A percentile compares a stretch with the other conserved stretches of the same genome.
These are phyloP conservation scores for Aureobasidium subglaciale DNA, from an alignment of 2,329 filamentous ascomycete genomes.

Conservation along the genomic window DNA sequence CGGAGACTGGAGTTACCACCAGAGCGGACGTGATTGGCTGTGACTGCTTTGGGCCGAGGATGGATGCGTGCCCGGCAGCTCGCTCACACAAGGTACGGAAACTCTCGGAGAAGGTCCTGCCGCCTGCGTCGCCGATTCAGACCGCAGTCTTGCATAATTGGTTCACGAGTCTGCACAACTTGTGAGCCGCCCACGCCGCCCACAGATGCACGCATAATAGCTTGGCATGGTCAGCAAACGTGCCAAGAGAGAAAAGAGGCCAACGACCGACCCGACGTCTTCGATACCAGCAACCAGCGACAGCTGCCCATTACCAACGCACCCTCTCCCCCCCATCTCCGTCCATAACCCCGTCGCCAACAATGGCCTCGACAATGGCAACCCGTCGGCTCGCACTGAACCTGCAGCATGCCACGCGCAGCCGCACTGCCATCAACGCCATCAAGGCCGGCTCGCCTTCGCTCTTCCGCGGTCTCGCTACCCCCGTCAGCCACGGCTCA, in stretches of 20 bases:
- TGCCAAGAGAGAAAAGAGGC: conserved; percentile 14
- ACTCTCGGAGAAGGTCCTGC: too few species aligned
- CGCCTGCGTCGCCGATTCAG: too few species aligned
- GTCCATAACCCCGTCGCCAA: conserved; percentile 22
- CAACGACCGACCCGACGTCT: conserved; percentile 5
- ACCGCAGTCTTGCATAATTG: too few species aligned
- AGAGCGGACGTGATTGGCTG: neutral
- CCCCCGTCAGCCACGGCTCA: conserved; percentile 64
- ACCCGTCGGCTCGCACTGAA: conserved; percentile 95
- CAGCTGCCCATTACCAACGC: conserved; percentile 24
- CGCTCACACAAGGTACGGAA: too few species aligned
- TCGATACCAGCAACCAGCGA: conserved; percentile 26
- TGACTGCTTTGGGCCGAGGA: neutral
- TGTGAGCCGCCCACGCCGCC: too few species aligned
- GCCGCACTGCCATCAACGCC: conserved; percentile 73
- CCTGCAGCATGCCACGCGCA: conserved; percentile 83
- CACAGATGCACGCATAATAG: neutral
- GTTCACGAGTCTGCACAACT: neutral
- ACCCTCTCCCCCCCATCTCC: conserved; percentile 33
- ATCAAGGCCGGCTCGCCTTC: conserved; percentile 57
- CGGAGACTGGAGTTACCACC: neutral
- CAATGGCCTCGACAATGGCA: conserved; percentile 59
- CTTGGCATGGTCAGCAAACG: neutral
- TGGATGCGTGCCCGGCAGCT: too few species aligned
- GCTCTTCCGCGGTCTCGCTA: conserved; percentile 81